Evolutionary conservation across 1,139 yeast genomes (phyloP), one percentile per base, ranked within the genome.

Genomic region (Debaryomyces subglobosus): DNA sequence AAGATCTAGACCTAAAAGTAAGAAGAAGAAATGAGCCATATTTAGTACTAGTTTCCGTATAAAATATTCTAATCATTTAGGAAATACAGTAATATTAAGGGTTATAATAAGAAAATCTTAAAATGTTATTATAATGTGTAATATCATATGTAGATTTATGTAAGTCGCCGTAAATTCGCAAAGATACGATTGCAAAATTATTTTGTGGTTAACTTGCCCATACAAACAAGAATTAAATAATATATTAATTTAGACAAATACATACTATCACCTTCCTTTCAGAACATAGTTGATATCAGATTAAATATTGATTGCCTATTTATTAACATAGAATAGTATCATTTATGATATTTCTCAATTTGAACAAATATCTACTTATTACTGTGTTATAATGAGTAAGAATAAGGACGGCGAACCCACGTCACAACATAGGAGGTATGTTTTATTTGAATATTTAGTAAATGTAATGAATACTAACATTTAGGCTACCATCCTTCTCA

Each of bases 1-100:
- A 36, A 50, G 56, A 23, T 42, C 61, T 23, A 52, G 53, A 20
- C 55, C 55, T 44, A 59, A 59, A 49, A 64, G 58, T 46, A 58
- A 56, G 41, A 62, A 60, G 50, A 61, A 47, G 20, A 47, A 45
- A 38, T 44, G 24, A 37, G 9, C 6, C 34, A n/a, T 3, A 27
- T 29, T 27, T 25, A n/a, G 13, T 18, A 35, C 3, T 35, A 35
- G 5, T 16, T 20, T 20, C 25, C 21, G 20, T 21, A 12, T 18
- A 7, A 30, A 13, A 30, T 13, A 32, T 32, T 32, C 18, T 3
- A n/a, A 32, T 32, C 18, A 4, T 3, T 12, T 9, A 12, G n/a
- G 13, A 12, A 3, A 32, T 32, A 32, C 10, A 32, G 1, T 32
- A 10, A 8, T 32, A 32, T 7, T 16, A 9, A 15, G 35, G 18